Evolutionary conservation across 2,329 filamentous ascomycete genomes (phyloP).

Genomic region (Aphanoascus verrucosus): DNA sequence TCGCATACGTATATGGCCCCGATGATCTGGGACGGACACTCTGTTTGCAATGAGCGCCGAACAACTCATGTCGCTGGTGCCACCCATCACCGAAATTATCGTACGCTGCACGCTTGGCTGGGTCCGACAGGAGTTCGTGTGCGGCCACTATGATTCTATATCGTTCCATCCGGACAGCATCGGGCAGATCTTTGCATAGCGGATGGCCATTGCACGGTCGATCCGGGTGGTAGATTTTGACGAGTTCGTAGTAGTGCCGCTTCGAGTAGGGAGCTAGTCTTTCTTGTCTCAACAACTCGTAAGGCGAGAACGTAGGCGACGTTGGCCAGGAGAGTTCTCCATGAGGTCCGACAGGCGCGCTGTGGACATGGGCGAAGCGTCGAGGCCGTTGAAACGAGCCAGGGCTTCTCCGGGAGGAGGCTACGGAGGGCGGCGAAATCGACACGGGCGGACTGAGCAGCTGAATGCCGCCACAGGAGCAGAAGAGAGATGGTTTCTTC

Average conservation of each 20-base stretch:
- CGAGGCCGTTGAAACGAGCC: slow-evolving; percentile 20
- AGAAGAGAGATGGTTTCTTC: slow-evolving; percentile 36
- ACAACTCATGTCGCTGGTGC: slow-evolving; percentile 38
- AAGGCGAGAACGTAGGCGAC: slow-evolving; percentile 53
- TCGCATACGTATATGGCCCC: slow-evolving; percentile 17
- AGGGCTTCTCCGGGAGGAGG: slow-evolving; percentile 16
- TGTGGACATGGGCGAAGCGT: slow-evolving; percentile 29
- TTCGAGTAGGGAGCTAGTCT: slow-evolving; percentile 66
- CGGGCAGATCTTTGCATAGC: slow-evolving; percentile 41
- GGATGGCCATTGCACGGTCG: slow-evolving; percentile 40
- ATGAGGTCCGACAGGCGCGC: slow-evolving; percentile 22
- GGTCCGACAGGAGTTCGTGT: slow-evolving; percentile 77
- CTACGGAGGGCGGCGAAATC: slow-evolving; percentile 21
- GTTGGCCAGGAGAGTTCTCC: slow-evolving; percentile 34
- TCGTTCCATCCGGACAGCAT: slow-evolving; percentile 63
- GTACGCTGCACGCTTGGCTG: slow-evolving; percentile 66
- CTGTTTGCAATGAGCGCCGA: slow-evolving; percentile 14
- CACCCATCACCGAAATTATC: slow-evolving; percentile 75
- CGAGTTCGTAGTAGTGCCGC: slow-evolving; percentile 73
- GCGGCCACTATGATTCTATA: slow-evolving; percentile 83
- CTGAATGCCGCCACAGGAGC: slow-evolving; percentile 31
- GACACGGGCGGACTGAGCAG: slow-evolving; percentile 23
- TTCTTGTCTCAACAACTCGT: slow-evolving; percentile 66
- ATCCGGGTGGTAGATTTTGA: slow-evolving; percentile 94
- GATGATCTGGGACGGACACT: neutral